These are phyloP conservation scores for Labyrinthula sp. DNA, from an alignment of 352 stramenopile species.

Conservation along the genomic window DNA sequence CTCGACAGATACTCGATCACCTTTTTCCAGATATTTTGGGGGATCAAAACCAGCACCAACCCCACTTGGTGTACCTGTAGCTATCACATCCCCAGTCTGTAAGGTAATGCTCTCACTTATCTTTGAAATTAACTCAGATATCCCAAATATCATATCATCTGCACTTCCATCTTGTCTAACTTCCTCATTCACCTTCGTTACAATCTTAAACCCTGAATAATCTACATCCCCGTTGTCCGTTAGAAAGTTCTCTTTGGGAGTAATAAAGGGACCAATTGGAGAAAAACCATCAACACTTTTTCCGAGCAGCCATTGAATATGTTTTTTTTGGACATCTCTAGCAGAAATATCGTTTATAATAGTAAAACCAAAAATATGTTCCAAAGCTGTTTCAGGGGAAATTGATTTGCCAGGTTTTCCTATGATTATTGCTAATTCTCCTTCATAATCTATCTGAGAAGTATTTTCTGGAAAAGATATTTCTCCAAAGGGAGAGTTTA, in stretches of 20 bases:
- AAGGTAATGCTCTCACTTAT: slow-evolving; percentile 63
- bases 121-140: slow-evolving; percentile 58
- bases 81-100: slow-evolving; percentile 55
- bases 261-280: slow-evolving; percentile 55
- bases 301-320: slow-evolving; percentile 56
- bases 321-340: slow-evolving; percentile 53
- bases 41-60: slow-evolving; percentile 57
- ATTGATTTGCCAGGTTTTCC: slow-evolving; percentile 55
- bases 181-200: slow-evolving; percentile 36
- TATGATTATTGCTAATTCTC: slow-evolving; percentile 61
- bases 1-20: slow-evolving; percentile 55
- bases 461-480: no score
- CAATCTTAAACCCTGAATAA: no score
- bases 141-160: slow-evolving; percentile 64
- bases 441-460: slow-evolving; percentile 72
- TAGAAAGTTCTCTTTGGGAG: slow-evolving; percentile 45
- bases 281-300: slow-evolving; percentile 72
- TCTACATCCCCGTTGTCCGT: slow-evolving; percentile 51
- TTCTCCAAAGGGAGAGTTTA: no score
- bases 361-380: slow-evolving; percentile 60
- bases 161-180: slow-evolving; percentile 60
- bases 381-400: slow-evolving; percentile 50
- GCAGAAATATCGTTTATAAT: slow-evolving; percentile 55
- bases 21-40: slow-evolving; percentile 50
- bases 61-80: slow-evolving; percentile 63